Base-by-base conservation (phyloP, 2,329 filamentous ascomycete species). In the Colletotrichum kahawae region DNA sequence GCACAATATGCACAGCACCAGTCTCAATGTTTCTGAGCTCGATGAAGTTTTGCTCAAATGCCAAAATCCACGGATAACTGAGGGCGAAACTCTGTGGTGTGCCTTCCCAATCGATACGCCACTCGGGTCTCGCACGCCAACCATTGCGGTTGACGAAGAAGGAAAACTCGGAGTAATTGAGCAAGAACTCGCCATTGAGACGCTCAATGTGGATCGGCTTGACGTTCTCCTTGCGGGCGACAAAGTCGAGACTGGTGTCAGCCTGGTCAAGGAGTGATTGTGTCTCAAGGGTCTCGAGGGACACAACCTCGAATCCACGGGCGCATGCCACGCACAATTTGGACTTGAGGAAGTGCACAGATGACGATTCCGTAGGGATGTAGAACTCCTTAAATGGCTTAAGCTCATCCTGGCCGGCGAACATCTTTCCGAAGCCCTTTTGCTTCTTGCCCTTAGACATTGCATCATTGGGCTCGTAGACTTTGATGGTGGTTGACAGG, bases 81-180 rank as follows among this genome's bases (percentile, higher is more conserved):
- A 98, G 92, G 1, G 97, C 97, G 84, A 99, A 99, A 73, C 93
- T 93, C 80, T 95, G 94, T 54, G 97, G 97, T 59, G 92, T 95
- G 71, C 97, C 97, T 87, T 99, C 97, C 97, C 97, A 99, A 77
- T 96, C 94, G 82, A 99, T 98, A 80, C 94, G 93, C 97, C 97
- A 99, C 84, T 99, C 97, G 7, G 96, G 95, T 80, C 96, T 91
- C 69, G 96, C 96, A 77, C 97, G 93, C 97, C 97, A 99, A 48
- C 97, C 97, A 83, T 99, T 98, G 80, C 97, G 92, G 85, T 99
- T 98, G 82, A 99, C 97, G 81, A 98, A 99, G 91, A 99, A 99
- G 14, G 95, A 98, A 85, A 98, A 99, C 83, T 99, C 97, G 6
- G 95, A 97, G 86, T 99, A 99, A 85, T 98, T 98, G 77, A 99